Evolutionary conservation across 148 eudicot species (phyloP).

Genomic region (Cornus florida): DNA sequence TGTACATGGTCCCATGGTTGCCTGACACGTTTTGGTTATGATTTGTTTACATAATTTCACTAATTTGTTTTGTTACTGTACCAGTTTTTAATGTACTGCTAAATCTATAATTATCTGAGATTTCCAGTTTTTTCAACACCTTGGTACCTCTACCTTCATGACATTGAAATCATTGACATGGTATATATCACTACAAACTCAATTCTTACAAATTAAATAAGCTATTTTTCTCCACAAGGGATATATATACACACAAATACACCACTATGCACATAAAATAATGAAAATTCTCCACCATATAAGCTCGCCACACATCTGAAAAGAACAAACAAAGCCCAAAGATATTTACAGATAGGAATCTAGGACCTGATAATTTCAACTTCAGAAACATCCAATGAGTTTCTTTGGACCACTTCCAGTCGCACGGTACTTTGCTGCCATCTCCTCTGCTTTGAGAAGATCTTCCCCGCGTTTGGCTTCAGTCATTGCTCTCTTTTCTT

Average conservation of each 20-base stretch:
- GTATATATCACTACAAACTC: background rate
- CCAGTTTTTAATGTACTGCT: too few relatives aligned
- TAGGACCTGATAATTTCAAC: background rate
- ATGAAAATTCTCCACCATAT: constrained; percentile 17
- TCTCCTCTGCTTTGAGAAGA: constrained; percentile 72
- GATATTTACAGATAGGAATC: constrained; percentile 22
- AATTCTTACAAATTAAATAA: constrained; percentile 5
- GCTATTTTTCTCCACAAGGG: background rate
- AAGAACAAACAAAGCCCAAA: constrained; percentile 15
- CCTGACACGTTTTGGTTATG: too few relatives aligned
- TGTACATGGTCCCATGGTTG: too few relatives aligned
- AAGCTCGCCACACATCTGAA: constrained; percentile 12
- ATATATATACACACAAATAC: constrained; percentile 11
- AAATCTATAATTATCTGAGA: too few relatives aligned
- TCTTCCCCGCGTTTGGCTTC: constrained; percentile 77
- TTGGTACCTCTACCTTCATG: too few relatives aligned
- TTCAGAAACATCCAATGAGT: constrained; percentile 59
- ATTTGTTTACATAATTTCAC: too few relatives aligned
- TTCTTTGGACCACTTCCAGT: constrained; percentile 81
- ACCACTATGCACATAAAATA: constrained; percentile 35
- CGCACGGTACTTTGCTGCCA: constrained; percentile 77
- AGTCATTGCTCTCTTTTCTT: constrained; percentile 67
- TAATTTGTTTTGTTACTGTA: too few relatives aligned
- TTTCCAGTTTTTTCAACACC: too few relatives aligned
- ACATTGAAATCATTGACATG: background rate